Conservation (phyloP, 805 yeast genomes). For the Metschnikowia drakensbergensis region DNA sequence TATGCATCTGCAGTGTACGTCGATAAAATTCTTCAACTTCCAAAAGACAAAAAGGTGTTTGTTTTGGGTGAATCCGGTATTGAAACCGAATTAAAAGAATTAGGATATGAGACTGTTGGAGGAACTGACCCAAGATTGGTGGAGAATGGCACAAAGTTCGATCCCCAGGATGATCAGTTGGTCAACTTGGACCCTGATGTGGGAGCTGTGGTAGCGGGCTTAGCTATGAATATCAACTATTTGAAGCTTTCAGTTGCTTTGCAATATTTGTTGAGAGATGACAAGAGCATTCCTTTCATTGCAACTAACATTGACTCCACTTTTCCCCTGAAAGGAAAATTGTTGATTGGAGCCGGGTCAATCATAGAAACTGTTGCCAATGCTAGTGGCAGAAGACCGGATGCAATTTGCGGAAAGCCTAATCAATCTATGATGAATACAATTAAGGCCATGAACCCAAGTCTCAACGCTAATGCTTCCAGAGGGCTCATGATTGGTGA, state of each 20-base stretch:
- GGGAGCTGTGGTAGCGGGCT: slow-evolving; percentile 87
- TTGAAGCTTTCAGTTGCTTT: slow-evolving; percentile 76
- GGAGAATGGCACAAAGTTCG: slow-evolving; percentile 45
- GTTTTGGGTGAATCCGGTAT: slow-evolving; percentile 88
- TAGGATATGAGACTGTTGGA: slow-evolving; percentile 78
- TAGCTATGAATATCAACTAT: slow-evolving; percentile 74
- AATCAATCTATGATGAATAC: slow-evolving; percentile 86
- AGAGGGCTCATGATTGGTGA: slow-evolving; percentile 93
- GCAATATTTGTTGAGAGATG: slow-evolving; percentile 64
- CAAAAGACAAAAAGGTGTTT: slow-evolving; percentile 77
- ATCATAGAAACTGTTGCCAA: slow-evolving; percentile 71
- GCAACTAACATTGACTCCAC: slow-evolving; percentile 97
- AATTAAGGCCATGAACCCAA: slow-evolving; percentile 59
- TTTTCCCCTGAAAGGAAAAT: slow-evolving; percentile 80
- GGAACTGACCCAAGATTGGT: slow-evolving; percentile 66
- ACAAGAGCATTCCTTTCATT: slow-evolving; percentile 62
- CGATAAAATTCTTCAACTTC: slow-evolving; percentile 67
- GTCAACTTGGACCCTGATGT: slow-evolving; percentile 64
- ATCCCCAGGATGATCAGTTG: slow-evolving; percentile 53
- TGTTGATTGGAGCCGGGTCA: slow-evolving; percentile 95
- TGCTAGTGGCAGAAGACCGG: slow-evolving; percentile 79
- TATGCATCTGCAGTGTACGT: slow-evolving; percentile 89
- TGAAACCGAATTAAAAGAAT: slow-evolving; percentile 66
- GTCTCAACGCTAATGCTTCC: slow-evolving; percentile 45
- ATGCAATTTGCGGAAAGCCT: slow-evolving; percentile 87